These are phyloP conservation scores for Beauveria australis DNA, from an alignment of 2,329 filamentous ascomycete genomes.

Conservation along the genomic window DNA sequence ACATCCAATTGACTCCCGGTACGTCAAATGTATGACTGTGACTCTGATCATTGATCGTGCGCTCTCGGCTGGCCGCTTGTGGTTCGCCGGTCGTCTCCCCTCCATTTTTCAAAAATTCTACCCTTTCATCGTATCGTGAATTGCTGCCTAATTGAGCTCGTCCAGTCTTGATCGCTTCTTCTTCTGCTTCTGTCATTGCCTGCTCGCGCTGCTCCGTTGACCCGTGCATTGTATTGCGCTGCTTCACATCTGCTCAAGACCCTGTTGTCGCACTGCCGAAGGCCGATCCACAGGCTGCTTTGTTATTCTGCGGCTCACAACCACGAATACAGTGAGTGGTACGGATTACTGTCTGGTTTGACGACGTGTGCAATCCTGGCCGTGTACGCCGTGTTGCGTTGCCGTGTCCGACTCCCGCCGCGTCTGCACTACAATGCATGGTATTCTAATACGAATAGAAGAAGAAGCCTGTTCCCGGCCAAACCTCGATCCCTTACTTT, in stretches of 20 bases:
- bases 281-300: background rate
- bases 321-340: background rate
- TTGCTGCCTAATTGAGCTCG: background rate
- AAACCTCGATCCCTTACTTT: conserved; percentile 6
- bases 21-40: background rate
- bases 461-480: background rate
- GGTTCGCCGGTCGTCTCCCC: background rate
- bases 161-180: background rate
- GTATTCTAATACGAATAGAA: conserved; percentile 1
- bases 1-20: background rate
- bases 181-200: background rate
- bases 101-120: background rate
- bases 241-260: background rate
- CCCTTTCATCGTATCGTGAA: background rate
- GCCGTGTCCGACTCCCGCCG: background rate
- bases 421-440: background rate
- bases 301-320: background rate
- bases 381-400: background rate
- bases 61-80: background rate
- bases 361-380: background rate
- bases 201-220: background rate
- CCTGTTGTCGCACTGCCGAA: background rate
- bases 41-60: background rate
- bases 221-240: background rate
- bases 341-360: background rate